A percentile compares a stretch with the other conserved stretches of the same genome.
These are phyloP conservation scores for Plenodomus lindquistii DNA, from an alignment of 2,329 filamentous ascomycete genomes.

Conservation along the genomic window DNA sequence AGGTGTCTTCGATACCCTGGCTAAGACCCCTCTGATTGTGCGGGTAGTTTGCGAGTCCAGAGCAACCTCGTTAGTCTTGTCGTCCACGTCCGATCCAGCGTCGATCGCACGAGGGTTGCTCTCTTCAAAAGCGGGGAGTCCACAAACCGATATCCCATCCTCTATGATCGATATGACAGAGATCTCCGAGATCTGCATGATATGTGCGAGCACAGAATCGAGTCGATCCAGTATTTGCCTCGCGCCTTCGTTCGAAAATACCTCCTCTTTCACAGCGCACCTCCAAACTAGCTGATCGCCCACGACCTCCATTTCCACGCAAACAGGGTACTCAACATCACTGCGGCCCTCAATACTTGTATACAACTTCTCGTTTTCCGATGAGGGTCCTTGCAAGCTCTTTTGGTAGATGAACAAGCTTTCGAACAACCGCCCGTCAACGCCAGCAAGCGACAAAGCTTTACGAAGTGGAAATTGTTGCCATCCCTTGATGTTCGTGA, in stretches of 20 bases:
- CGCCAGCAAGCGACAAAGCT: conserved; percentile 59
- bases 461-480: conserved; percentile 79
- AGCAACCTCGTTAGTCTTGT: neutral
- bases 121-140: conserved; percentile 54
- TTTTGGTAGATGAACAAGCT: conserved; percentile 70
- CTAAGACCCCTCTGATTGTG: conserved; percentile 53
- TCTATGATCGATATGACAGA: conserved; percentile 60
- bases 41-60: conserved; percentile 40
- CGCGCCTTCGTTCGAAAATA: conserved; percentile 54
- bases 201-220: conserved; percentile 60
- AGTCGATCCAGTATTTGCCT: conserved; percentile 61
- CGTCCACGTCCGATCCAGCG: too few species aligned
- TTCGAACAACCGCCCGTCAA: conserved; percentile 60
- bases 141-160: conserved; percentile 65
- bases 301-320: conserved; percentile 75
- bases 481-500: conserved; percentile 67
- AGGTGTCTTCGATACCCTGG: conserved; percentile 64
- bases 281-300: conserved; percentile 67
- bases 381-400: conserved; percentile 37
- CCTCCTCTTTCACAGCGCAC: conserved; percentile 66
- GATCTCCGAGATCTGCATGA: conserved; percentile 56
- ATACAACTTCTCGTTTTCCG: conserved; percentile 52
- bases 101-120: neutral
- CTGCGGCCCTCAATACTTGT: conserved; percentile 66
- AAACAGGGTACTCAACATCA: conserved; percentile 79